Conservation (phyloP, 441 rosid genomes). For the Sinapis alba region DNA sequence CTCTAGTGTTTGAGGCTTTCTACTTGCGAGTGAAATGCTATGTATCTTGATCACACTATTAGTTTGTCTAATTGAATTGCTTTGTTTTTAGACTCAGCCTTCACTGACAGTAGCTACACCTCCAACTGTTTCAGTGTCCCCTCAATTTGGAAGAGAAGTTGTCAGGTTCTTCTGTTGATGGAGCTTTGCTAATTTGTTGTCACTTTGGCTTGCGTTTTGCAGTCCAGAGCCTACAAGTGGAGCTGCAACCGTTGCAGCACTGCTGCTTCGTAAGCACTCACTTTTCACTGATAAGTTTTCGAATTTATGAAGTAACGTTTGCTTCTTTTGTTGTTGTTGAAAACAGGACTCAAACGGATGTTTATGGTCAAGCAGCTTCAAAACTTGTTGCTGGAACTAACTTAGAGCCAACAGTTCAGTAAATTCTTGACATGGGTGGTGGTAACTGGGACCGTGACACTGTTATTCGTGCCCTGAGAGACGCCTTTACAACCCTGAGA, state of each 20-base stretch:
- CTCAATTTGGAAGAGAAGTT: not conserved
- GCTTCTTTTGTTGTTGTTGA: constrained; percentile 43
- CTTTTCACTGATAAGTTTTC: too few species aligned
- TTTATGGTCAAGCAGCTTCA: constrained; percentile 66
- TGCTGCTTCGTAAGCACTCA: too few species aligned
- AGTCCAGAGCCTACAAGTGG: constrained; percentile 48
- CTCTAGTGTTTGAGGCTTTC: not conserved
- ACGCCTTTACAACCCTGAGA: constrained; percentile 67
- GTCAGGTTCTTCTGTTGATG: constrained; percentile 5
- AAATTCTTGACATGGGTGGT: constrained; percentile 71
- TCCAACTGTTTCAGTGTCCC: constrained; percentile 41
- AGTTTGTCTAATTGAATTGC: not conserved
- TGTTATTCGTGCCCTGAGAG: constrained; percentile 62
- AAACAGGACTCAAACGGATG: constrained; percentile 45
- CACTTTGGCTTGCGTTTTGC: constrained; percentile 23
- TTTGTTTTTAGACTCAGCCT: constrained; percentile 45
- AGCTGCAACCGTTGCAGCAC: constrained; percentile 40
- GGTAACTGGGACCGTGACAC: constrained; percentile 70
- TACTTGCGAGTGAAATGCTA: not conserved
- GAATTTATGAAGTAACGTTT: too few species aligned
- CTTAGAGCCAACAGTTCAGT: constrained; percentile 53
- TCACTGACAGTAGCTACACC: constrained; percentile 44
- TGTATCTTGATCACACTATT: constrained; percentile 8
- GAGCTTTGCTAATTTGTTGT: not conserved
- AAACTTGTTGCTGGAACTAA: constrained; percentile 62